A percentile compares a stretch with the other conserved stretches of the same genome.
These are phyloP conservation scores for Cutaneotrichosporon sp. DNA, from an alignment of 1,284 basidiomycete species.

Conservation along the genomic window DNA sequence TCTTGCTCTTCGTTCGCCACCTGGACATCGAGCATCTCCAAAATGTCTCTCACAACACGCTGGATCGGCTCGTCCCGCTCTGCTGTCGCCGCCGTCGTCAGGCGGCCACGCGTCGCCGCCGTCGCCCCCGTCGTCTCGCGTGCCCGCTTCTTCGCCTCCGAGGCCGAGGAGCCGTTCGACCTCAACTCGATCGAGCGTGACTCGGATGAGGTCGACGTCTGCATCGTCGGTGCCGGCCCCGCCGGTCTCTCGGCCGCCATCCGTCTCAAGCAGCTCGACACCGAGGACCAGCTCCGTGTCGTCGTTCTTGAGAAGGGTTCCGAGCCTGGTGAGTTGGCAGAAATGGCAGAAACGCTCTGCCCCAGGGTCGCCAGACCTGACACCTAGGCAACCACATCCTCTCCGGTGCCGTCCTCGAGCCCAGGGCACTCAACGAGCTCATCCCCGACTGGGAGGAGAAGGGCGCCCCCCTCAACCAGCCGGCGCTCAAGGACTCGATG, in stretches of 20 bases:
- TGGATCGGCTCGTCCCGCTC: slow-evolving; percentile 25
- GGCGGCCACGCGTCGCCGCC: slow-evolving; percentile 16
- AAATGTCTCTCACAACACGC: slow-evolving; percentile 25
- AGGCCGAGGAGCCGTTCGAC: slow-evolving; percentile 39
- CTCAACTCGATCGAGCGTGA: slow-evolving; percentile 65
- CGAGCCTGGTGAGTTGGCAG: slow-evolving; percentile 72
- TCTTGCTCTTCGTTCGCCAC: slow-evolving; percentile 4
- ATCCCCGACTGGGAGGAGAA: slow-evolving; percentile 79
- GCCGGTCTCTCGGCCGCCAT: slow-evolving; percentile 97
- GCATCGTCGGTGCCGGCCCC: slow-evolving; percentile 94
- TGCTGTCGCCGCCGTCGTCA: slow-evolving; percentile 17
- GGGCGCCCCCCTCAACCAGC: slow-evolving; percentile 68
- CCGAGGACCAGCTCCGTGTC: slow-evolving; percentile 79
- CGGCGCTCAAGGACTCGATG: slow-evolving; percentile 81
- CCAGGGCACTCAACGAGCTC: slow-evolving; percentile 86
- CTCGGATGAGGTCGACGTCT: slow-evolving; percentile 89
- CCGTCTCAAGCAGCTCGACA: slow-evolving; percentile 88
- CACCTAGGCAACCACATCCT: slow-evolving; percentile 84
- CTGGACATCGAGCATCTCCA: slow-evolving; percentile 1
- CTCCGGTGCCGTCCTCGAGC: slow-evolving; percentile 94
- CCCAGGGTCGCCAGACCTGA: background rate
- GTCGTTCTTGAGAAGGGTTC: slow-evolving; percentile 94
- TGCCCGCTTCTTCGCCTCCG: slow-evolving; percentile 33
- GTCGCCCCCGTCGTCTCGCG: slow-evolving; percentile 3
- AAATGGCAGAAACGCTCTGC: background rate